Base-by-base conservation (phyloP, 75 land plant genomes). In the Picea glauca region DNA sequence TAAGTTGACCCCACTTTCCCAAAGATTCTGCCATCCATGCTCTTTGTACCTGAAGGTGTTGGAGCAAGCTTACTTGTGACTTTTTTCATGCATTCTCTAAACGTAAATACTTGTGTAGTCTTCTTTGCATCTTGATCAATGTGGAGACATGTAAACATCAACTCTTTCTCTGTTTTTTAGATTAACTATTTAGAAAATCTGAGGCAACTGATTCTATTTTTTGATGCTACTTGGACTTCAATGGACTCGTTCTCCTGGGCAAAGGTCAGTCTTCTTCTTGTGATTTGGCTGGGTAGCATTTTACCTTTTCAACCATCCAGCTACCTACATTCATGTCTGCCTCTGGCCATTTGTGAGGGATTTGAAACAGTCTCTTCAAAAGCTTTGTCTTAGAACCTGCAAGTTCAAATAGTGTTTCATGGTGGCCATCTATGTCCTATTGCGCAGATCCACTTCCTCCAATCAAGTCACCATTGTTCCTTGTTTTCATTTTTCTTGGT, bases 1-100 rank as follows among this genome's bases (percentile, higher is more conserved):
- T 35, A 43, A 67, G n/a, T 38, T 67, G 20, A 30, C 61, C 32
- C 60, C 50, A 26, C 13, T 58, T 30, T 12, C 32, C 61, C 13
- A 35, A 15, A 15, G 17, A 14, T 67, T 67, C 46, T 35, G 13
- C 20, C 43, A 33, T 43, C 17, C 9, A 18, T 35, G 40, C n/a
- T 67, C n/a, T 67, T 67, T 18, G 72, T 33, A 35, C 17, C 43
- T 33, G 74, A 3, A 79, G 75, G 61, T 1, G 31, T 15, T 56
- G 60, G n/a, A 20, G 30, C 57, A 18, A 73, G 30, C 46, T 73
- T 68, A 58, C 81, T 76, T 58, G 77, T n/a, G 73, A 60, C 21
- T 17, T 60, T 80, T 60, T 54, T 80, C 5, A 38, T 40, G 30
- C 67, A 61, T n/a, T 73, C 63, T 21, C 81, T 65, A 59, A 74